Base-by-base conservation (phyloP, 345 rosid genomes). In the Moringa oleifera region DNA sequence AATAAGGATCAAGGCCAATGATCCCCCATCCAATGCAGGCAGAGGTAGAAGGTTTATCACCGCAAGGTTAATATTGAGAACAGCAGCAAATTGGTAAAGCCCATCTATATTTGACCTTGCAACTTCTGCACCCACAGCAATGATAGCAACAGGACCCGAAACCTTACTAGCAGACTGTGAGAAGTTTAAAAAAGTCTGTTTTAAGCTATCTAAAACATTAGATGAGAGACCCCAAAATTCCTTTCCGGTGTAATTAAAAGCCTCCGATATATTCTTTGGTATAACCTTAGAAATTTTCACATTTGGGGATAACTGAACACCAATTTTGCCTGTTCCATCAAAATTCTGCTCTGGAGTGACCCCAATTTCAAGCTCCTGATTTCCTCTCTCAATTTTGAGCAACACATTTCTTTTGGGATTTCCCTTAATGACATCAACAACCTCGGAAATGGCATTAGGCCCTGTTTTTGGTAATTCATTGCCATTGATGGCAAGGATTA, bases 101-200 rank as follows among this genome's bases (percentile, higher is more conserved):
- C 96, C 96, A 33, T 86, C 96, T 20, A 77, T 74, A 61, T 86
- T 93, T 12, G 97, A 93, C 75, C 94, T 81, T 18, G 98, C 98
- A n/a, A 93, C 98, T 78, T 93, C 97, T 15, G 97, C 96, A 53
- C 98, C 98, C 22, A 93, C 98, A 20, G 98, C 94, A 59, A 93
- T 93, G 56, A 93, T 90, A 7, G 97, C 97, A 25, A 93, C 90
- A 10, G 97, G 98, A 66, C 98, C 97, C 0, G 98, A 67, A 52
- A 93, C 91, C 74, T 90, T 82, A 73, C 98, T 79, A 6, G 98
- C 97, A 2, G 94, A 65, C 68, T 88, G 91, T 1, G 97, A 86
- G 77, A 93, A 90, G 77, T 93, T 93, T 16, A 83, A 45, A 62
- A 93, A 81, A 0, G 96, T 90, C 68, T 93, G 96, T 28, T 81